Conservation (phyloP, 164 flowering plant species). For the Berberis thunbergii region DNA sequence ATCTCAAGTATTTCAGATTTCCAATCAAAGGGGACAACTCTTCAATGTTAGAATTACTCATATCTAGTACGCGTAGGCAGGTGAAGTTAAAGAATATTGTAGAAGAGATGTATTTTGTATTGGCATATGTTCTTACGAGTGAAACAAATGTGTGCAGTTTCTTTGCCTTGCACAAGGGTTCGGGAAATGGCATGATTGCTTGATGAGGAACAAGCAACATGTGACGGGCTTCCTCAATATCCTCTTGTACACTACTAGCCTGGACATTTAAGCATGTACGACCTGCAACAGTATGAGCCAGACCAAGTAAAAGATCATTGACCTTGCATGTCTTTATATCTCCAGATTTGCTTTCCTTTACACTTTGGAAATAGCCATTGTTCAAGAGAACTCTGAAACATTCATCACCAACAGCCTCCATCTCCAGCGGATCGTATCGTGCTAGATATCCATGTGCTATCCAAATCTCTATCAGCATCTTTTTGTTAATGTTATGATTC, state of each 20-base stretch:
- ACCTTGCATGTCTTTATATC: conserved; percentile 7
- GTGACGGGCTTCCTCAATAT: conserved; percentile 1
- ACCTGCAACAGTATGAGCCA: neutral
- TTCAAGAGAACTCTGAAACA: neutral
- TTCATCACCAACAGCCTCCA: conserved; percentile 6
- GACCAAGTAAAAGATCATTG: conserved; percentile 11
- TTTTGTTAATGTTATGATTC: conserved; percentile 4
- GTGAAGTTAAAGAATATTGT: too few relatives aligned
- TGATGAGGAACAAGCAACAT: neutral
- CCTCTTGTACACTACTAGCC: neutral
- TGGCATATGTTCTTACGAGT: too few relatives aligned
- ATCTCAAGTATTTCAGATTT: too few relatives aligned
- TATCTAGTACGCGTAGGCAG: too few relatives aligned
- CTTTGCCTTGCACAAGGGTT: neutral
- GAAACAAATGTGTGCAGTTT: neutral
- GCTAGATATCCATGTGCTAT: conserved; percentile 21
- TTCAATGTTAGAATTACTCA: too few relatives aligned
- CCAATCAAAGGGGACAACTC: too few relatives aligned
- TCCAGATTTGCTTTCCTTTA: neutral
- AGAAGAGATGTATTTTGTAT: too few relatives aligned
- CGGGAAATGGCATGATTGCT: neutral
- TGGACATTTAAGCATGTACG: neutral
- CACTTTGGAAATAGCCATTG: conserved; percentile 3
- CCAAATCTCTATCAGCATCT: conserved; percentile 14
- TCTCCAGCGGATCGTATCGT: neutral